A percentile compares a stretch with the other conserved stretches of the same genome.
phyloP scores from a whole-genome alignment of 148 eudicot species.

The Heliosperma pusillum region DNA sequence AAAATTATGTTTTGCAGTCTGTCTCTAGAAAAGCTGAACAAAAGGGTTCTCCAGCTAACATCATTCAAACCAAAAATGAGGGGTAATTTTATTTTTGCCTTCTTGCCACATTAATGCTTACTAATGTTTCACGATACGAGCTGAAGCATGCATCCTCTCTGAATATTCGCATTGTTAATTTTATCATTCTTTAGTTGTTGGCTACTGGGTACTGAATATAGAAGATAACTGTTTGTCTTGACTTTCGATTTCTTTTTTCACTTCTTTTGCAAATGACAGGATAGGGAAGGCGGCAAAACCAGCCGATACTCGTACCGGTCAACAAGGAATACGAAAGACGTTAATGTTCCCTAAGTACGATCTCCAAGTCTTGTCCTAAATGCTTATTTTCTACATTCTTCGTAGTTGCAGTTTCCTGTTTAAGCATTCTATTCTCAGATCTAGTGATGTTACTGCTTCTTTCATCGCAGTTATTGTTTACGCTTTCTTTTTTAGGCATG shows the following conservation, averaged over 20 bases:
- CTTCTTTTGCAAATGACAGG: constrained; percentile 32
- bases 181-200: neutral
- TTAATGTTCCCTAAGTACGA: constrained; percentile 46
- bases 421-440: neutral
- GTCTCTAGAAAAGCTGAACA: constrained; percentile 32
- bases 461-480: too few relatives aligned
- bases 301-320: constrained; percentile 39
- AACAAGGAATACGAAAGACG: constrained; percentile 46
- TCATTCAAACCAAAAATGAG: constrained; percentile 45
- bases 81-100: constrained; percentile 42
- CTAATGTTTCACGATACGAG: constrained; percentile 1
- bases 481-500: too few relatives aligned
- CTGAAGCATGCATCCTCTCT: neutral
- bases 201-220: neutral
- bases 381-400: neutral
- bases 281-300: constrained; percentile 44
- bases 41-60: constrained; percentile 38
- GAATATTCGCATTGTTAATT: neutral
- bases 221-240: neutral
- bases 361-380: neutral
- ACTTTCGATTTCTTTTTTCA: neutral
- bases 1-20: constrained; percentile 20
- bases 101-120: neutral
- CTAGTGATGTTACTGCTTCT: neutral
- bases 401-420: neutral